phyloP scores from a whole-genome alignment of 2,329 filamentous ascomycete species.

The Aureobasidium sp. region DNA sequence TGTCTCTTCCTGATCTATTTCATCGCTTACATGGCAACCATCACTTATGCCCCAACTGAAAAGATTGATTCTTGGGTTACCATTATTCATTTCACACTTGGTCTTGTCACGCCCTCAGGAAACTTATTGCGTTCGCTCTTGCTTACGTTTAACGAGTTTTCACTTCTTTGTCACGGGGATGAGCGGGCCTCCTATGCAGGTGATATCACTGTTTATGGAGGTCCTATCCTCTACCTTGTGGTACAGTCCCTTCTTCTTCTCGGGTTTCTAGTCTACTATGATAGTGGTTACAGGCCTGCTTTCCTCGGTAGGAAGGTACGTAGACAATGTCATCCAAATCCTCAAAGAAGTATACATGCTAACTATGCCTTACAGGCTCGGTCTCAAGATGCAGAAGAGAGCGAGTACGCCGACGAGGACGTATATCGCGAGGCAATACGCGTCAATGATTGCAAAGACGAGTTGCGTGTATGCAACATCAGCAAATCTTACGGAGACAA shows the following conservation, averaged over 20 bases:
- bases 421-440: constrained; percentile 58
- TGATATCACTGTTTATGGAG: constrained; percentile 67
- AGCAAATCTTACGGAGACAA: constrained; percentile 72
- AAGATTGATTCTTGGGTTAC: constrained; percentile 60
- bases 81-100: constrained; percentile 68
- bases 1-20: constrained; percentile 43
- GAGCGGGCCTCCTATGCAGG: constrained; percentile 61
- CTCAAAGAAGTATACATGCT: neutral
- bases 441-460: constrained; percentile 56
- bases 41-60: constrained; percentile 63
- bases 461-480: constrained; percentile 70
- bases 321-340: neutral
- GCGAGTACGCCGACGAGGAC: constrained; percentile 45
- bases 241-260: constrained; percentile 68
- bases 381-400: constrained; percentile 38
- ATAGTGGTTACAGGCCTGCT: constrained; percentile 59
- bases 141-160: constrained; percentile 75
- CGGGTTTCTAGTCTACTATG: constrained; percentile 66
- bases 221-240: constrained; percentile 75
- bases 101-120: constrained; percentile 66
- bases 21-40: constrained; percentile 31
- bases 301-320: constrained; percentile 43
- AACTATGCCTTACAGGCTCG: constrained; percentile 23
- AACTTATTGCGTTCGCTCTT: constrained; percentile 70
- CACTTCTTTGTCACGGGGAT: constrained; percentile 62